phyloP scores from a whole-genome alignment of 2,329 filamentous ascomycete species.

The Botrytis byssoidea region DNA sequence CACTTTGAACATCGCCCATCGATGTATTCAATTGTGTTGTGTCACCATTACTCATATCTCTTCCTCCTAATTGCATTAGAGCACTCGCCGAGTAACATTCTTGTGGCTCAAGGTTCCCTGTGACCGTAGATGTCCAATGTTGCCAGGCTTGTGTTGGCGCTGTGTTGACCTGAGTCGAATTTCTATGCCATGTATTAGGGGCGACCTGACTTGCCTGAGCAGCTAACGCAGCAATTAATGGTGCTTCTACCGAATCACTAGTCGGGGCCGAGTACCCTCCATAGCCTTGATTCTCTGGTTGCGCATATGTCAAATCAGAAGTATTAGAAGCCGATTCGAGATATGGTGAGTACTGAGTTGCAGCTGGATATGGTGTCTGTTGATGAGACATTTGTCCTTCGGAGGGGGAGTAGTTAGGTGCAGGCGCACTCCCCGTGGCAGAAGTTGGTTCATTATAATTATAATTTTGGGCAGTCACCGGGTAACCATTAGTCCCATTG shows the following conservation, averaged over 20 bases:
- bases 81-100: constrained; percentile 38
- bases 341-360: constrained; percentile 37
- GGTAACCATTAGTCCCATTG: constrained; percentile 14
- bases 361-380: constrained; percentile 36
- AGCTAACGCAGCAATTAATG: constrained; percentile 34
- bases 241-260: constrained; percentile 30
- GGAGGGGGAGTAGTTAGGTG: constrained; percentile 25
- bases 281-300: constrained; percentile 27
- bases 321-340: constrained; percentile 27
- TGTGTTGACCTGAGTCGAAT: constrained; percentile 24
- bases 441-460: constrained; percentile 23
- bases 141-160: constrained; percentile 37
- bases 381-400: constrained; percentile 32
- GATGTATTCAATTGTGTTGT: constrained; percentile 11
- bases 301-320: constrained; percentile 28
- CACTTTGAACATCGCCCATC: constrained; percentile 9
- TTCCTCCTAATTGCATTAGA: constrained; percentile 37
- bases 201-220: constrained; percentile 40
- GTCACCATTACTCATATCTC: constrained; percentile 26
- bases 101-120: constrained; percentile 36
- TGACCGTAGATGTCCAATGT: constrained; percentile 36
- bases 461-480: constrained; percentile 20
- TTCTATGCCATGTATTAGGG: constrained; percentile 28
- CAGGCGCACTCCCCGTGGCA: constrained; percentile 21
- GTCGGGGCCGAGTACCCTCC: constrained; percentile 4